phyloP scores from a whole-genome alignment of 306 rosid species.

The Clitoria ternatea region DNA sequence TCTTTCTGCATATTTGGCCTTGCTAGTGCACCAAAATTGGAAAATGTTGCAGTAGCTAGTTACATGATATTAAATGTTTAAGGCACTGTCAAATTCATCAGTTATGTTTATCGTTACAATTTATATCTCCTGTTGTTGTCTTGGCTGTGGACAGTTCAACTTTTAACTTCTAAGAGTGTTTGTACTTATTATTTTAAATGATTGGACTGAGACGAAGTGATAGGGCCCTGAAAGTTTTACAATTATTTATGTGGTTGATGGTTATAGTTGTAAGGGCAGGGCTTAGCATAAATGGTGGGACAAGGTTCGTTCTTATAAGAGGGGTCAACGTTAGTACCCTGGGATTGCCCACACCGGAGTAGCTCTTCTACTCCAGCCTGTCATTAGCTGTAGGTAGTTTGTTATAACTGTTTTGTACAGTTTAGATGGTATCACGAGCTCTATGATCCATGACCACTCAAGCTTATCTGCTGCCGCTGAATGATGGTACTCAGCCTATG shows the following conservation, averaged over 20 bases:
- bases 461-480: too few relatives aligned
- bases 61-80: constrained; percentile 3
- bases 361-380: too few relatives aligned
- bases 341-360: too few relatives aligned
- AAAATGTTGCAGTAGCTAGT: constrained; percentile 8
- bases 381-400: too few relatives aligned
- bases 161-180: background rate
- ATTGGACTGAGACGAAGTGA: background rate
- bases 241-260: background rate
- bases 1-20: constrained; percentile 25
- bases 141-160: background rate
- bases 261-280: background rate
- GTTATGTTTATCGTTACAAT: background rate
- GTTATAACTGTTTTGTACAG: too few relatives aligned
- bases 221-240: background rate
- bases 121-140: background rate
- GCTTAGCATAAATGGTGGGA: background rate
- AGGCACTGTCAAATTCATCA: constrained; percentile 1
- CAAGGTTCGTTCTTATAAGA: too few relatives aligned
- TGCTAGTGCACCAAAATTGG: constrained; percentile 3
- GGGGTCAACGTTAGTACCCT: too few relatives aligned
- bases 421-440: too few relatives aligned
- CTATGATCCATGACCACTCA: too few relatives aligned
- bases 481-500: too few relatives aligned
- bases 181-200: background rate